Conservation (phyloP, 2,329 filamentous ascomycete genomes). For the Colletotrichum kahawae region DNA sequence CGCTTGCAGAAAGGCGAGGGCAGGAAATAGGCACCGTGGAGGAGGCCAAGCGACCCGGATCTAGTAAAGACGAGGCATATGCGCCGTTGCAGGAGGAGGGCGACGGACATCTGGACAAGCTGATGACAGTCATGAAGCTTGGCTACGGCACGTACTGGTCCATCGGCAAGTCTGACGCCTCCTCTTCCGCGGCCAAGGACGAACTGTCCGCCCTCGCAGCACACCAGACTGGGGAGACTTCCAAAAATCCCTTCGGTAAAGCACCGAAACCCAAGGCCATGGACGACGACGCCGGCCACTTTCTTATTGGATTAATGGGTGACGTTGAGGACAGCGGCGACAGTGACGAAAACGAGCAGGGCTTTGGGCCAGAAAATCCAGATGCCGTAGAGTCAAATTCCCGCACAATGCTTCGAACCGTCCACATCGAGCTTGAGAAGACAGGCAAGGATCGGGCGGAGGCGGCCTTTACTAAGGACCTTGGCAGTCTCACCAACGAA, state of each 20-base stretch:
- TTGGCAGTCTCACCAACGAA: conserved; percentile 29
- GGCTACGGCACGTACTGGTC: conserved; percentile 73
- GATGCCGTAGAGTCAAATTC: conserved; percentile 46
- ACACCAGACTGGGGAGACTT: background rate
- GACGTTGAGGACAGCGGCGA: conserved; percentile 56
- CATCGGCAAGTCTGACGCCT: conserved; percentile 12
- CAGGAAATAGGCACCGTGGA: conserved; percentile 18
- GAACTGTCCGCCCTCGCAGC: background rate
- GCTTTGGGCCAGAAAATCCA: conserved; percentile 34
- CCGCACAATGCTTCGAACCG: conserved; percentile 66
- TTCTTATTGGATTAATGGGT: conserved; percentile 72
- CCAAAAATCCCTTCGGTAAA: background rate
- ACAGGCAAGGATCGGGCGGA: conserved; percentile 44
- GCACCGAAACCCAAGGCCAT: background rate
- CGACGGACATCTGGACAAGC: conserved; percentile 53
- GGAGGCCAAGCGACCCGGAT: conserved; percentile 6
- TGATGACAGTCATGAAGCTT: conserved; percentile 69
- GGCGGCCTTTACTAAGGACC: conserved; percentile 49
- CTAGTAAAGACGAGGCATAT: background rate
- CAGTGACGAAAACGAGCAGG: conserved; percentile 33
- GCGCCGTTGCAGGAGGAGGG: conserved; percentile 28
- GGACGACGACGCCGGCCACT: conserved; percentile 47
- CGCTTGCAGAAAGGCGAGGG: conserved; percentile 21
- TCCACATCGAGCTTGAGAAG: conserved; percentile 68
- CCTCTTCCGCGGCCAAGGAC: background rate